A percentile compares a stretch with the other conserved stretches of the same genome.
Evolutionary conservation across 2,329 filamentous ascomycete species (phyloP).

Genomic region (Pyricularia pennisetigena): DNA sequence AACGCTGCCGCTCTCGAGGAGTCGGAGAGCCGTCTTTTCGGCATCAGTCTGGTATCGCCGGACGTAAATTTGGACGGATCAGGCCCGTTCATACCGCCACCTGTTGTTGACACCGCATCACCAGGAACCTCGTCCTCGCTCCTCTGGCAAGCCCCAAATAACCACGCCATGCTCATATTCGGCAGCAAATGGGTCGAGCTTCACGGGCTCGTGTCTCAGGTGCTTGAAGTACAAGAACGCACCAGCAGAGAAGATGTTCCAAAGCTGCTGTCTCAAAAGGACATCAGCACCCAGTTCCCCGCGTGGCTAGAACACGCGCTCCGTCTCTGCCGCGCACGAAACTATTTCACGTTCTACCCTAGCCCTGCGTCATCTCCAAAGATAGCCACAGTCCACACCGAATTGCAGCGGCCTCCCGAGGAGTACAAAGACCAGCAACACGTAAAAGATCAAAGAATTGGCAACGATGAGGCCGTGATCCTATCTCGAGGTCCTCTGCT

Average conservation of each 20-base stretch:
- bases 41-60: slow-evolving; percentile 72
- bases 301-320: slow-evolving; percentile 72
- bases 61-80: slow-evolving; percentile 51
- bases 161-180: slow-evolving; percentile 72
- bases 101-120: neutral
- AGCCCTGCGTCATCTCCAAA: slow-evolving; percentile 40
- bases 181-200: slow-evolving; percentile 82
- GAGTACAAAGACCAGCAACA: slow-evolving; percentile 37
- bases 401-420: slow-evolving; percentile 64
- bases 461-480: slow-evolving; percentile 15
- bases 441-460: slow-evolving; percentile 12
- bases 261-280: slow-evolving; percentile 35
- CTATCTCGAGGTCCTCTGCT: slow-evolving; percentile 39
- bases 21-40: slow-evolving; percentile 52
- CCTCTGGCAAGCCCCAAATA: slow-evolving; percentile 77
- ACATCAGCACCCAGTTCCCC: slow-evolving; percentile 58
- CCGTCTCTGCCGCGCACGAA: slow-evolving; percentile 64
- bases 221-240: slow-evolving; percentile 36
- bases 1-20: slow-evolving; percentile 27
- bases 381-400: slow-evolving; percentile 67
- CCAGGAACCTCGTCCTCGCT: slow-evolving; percentile 43
- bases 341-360: slow-evolving; percentile 75
- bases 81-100: slow-evolving; percentile 37
- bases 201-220: slow-evolving; percentile 65
- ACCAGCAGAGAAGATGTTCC: slow-evolving; percentile 12